phyloP scores from a whole-genome alignment of 108 stramenopile species.

The Cyclostephanos invisitatus region DNA sequence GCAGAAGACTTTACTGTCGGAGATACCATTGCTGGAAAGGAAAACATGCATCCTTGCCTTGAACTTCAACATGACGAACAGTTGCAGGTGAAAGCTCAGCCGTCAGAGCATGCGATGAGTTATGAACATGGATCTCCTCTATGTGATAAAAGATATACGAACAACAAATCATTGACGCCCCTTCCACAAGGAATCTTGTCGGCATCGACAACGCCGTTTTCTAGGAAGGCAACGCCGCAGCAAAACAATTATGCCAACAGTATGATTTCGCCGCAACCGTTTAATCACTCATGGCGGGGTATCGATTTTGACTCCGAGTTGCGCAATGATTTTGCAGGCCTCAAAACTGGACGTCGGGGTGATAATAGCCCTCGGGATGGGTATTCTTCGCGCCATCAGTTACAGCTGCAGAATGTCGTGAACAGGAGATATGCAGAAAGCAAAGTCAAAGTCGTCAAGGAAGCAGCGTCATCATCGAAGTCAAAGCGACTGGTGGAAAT shows the following conservation, averaged over 20 bases:
- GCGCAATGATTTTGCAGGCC: neutral
- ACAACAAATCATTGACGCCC: constrained; percentile 1
- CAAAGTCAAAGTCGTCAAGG: constrained; percentile 13
- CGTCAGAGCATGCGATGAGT: neutral
- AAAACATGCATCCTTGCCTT: neutral
- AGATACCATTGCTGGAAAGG: neutral
- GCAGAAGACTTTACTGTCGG: neutral
- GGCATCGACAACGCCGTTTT: constrained; percentile 16
- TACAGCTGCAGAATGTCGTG: neutral
- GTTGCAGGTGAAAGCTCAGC: neutral
- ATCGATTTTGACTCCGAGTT: constrained; percentile 8
- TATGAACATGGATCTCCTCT: neutral
- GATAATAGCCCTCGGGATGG: neutral
- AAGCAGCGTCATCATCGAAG: constrained; percentile 5
- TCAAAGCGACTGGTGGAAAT: neutral
- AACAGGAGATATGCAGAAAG: neutral
- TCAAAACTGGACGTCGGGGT: neutral
- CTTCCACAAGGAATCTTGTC: constrained; percentile 8
- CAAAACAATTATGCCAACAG: constrained; percentile 26
- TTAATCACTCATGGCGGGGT: neutral
- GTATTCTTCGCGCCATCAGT: constrained; percentile 6
- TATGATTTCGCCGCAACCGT: neutral
- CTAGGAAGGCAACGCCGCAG: constrained; percentile 23
- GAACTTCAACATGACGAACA: neutral
- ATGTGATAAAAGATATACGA: neutral